phyloP scores from a whole-genome alignment of 2,329 filamentous ascomycete genomes.

The Orbilia brochopaga region DNA sequence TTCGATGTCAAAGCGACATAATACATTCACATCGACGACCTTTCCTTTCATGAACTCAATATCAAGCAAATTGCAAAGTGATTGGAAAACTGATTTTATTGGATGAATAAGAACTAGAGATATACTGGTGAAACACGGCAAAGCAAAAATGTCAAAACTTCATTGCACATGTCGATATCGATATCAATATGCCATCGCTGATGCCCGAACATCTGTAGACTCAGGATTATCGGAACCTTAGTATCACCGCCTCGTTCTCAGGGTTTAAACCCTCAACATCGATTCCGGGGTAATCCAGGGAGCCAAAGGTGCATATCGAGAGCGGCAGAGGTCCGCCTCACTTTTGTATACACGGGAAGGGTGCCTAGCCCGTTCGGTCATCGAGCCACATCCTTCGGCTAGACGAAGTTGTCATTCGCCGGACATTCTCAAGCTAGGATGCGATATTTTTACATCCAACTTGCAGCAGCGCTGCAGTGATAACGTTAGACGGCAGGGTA shows the following conservation, averaged over 20 bases:
- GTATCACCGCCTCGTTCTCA: conserved; percentile 10
- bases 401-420: not conserved
- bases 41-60: too few species aligned
- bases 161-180: not conserved
- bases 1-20: not conserved
- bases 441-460: not conserved
- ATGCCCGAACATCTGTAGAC: too few species aligned
- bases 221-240: not conserved
- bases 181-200: too few species aligned
- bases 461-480: not conserved
- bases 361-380: not conserved
- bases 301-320: conserved; percentile 3
- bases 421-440: not conserved
- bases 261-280: conserved; percentile 3
- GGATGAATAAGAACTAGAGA: too few species aligned
- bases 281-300: conserved; percentile 6
- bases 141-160: not conserved
- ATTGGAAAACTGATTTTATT: too few species aligned
- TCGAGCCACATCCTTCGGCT: not conserved
- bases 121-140: too few species aligned
- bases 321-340: conserved; percentile 7
- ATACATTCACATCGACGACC: too few species aligned
- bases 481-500: not conserved
- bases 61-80: too few species aligned
- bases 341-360: not conserved